These are phyloP conservation scores for Acer saccharum DNA, from an alignment of 345 rosid genomes.

Conservation along the genomic window DNA sequence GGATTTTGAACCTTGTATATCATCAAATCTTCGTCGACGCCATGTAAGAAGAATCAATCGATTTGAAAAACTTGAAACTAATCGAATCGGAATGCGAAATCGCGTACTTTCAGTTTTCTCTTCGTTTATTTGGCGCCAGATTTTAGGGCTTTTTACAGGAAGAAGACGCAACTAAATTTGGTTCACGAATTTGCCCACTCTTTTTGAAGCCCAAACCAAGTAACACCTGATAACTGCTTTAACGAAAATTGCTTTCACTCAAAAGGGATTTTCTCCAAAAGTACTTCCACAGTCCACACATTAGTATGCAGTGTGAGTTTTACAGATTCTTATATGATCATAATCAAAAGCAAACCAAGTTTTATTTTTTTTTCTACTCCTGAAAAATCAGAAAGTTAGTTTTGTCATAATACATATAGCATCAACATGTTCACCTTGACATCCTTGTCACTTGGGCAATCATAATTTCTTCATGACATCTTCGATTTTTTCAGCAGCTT, in stretches of 20 bases:
- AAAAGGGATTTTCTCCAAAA: background rate
- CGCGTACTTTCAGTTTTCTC: too few species aligned
- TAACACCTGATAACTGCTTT: too few species aligned
- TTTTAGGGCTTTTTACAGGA: too few species aligned
- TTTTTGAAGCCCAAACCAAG: too few species aligned
- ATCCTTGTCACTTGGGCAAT: constrained; percentile 14
- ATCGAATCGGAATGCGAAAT: too few species aligned
- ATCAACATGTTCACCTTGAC: background rate
- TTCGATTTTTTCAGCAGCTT: constrained; percentile 59
- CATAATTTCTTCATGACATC: constrained; percentile 54
- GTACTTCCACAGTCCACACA: background rate
- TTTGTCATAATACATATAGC: background rate
- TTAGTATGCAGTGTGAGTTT: background rate
- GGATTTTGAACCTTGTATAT: too few species aligned
- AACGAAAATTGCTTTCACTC: background rate
- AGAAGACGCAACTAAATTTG: too few species aligned
- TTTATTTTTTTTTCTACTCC: background rate
- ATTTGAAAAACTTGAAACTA: too few species aligned
- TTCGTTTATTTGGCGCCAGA: too few species aligned
- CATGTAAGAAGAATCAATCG: too few species aligned
- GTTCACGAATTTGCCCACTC: too few species aligned
- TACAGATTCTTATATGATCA: background rate
- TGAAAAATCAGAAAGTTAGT: background rate
- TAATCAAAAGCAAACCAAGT: constrained; percentile 2
- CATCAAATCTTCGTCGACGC: too few species aligned